Base-by-base conservation (phyloP, 2,329 filamentous ascomycete genomes). In the Penicillium decumbens region DNA sequence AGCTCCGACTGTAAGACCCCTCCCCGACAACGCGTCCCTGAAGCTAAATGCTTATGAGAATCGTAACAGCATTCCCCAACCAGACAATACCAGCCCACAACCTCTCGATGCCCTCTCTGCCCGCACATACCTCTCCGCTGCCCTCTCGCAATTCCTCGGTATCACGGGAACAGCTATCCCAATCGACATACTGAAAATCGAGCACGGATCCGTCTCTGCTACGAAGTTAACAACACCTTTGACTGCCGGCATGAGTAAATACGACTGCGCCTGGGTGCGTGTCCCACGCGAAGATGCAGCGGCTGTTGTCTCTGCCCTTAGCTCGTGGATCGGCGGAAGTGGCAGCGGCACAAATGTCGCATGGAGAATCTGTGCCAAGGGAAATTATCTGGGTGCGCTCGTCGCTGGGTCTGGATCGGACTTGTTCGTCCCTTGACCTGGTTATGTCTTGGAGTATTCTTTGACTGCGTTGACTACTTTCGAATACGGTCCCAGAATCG, bases 111-210 rank as follows among this genome's bases (percentile, higher is more conserved):
- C 70, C n/a, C 66, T 77, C 52, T 75, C 74, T n/a, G 67, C 72
- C 23, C 70, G 70, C 49, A 72, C 71, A 25, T 67, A 76, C 55
- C 68, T 77, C 43, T 70, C 67, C 41, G 65, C 74, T 37, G 75
- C 75, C 1, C 65, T 78, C 1, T 68, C 69, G 18, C 73, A 76
- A 59, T 76, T 73, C 57, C 70, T 77, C 39, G 75, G 75, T 1
- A 50, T 76, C 6, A 67, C 68, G 3, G 75, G 75, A 13, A 72
- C 73, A 3, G 65, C 73, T 12, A 76, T 77, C 33, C 60, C 73
- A 2, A 65, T 77, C 43, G 75, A 78, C 49, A 73, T 77, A 29
- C 58, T 77, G 12, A 74, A 75, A 40, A 57, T 73, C 15, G 62
- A 65, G 38, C 38, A 45, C 23, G 45, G 33, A 2, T 27, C 38